These are phyloP conservation scores for Globisporangium sylvaticum DNA, from an alignment of 352 stramenopile species.

Conservation along the genomic window DNA sequence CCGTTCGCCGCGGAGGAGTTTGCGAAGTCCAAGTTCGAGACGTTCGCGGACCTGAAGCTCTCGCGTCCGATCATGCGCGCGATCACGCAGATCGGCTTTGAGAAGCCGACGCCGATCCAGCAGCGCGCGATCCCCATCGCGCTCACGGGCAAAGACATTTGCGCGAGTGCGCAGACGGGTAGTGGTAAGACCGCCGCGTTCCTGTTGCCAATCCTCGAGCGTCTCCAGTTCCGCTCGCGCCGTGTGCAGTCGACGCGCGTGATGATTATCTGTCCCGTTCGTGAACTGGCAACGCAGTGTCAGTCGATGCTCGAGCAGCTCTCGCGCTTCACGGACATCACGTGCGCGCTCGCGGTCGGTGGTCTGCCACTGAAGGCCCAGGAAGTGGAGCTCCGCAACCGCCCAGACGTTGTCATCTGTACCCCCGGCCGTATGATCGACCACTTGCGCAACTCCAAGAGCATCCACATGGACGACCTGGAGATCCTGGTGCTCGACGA, in stretches of 20 bases:
- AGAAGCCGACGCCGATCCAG: constrained; percentile 94
- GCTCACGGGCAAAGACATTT: constrained; percentile 96
- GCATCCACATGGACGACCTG: constrained; percentile 96
- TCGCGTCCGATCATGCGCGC: constrained; percentile 95
- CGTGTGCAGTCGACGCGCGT: constrained; percentile 88
- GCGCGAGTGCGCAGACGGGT: constrained; percentile 94
- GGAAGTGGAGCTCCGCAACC: constrained; percentile 93
- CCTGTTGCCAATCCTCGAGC: constrained; percentile 95
- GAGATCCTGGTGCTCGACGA: constrained; percentile 96
- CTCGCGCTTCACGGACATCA: constrained; percentile 95
- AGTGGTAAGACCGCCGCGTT: constrained; percentile 99
- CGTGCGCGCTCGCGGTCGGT: constrained; percentile 90
- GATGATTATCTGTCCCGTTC: constrained; percentile 96
- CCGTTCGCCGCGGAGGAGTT: constrained; percentile 75
- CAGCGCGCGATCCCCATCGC: constrained; percentile 92
- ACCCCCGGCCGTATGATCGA: constrained; percentile 98
- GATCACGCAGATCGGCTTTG: constrained; percentile 95
- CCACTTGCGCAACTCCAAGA: constrained; percentile 96
- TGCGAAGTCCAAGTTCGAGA: constrained; percentile 83
- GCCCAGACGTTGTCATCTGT: constrained; percentile 97
- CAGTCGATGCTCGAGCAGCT: constrained; percentile 95
- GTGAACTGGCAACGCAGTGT: constrained; percentile 96
- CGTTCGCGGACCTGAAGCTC: constrained; percentile 96
- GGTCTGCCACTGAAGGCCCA: constrained; percentile 89
- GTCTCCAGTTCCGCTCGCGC: constrained; percentile 92